Percentiles rank a stretch among this genome's conserved stretches.
phyloP scores from a whole-genome alignment of 345 rosid species.

The Corchorus olitorius region DNA sequence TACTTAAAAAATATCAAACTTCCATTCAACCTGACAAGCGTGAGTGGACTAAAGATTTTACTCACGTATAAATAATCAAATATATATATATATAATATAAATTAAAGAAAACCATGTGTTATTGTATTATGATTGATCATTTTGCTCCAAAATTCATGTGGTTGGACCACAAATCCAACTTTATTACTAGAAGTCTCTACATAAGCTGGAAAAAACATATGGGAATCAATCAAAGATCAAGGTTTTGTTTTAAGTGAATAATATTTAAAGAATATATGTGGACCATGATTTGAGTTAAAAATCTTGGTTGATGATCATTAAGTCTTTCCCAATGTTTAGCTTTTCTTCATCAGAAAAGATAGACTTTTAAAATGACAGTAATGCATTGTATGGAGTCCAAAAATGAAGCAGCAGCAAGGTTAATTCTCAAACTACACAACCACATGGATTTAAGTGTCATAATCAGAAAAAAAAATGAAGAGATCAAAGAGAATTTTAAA shows the following conservation, averaged over 20 bases:
- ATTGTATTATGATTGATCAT: not conserved
- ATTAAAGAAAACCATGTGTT: not conserved
- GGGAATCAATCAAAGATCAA: not conserved
- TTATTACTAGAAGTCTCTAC: not conserved
- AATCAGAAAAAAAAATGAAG: not conserved
- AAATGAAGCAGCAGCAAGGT: not conserved
- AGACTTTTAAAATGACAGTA: not conserved
- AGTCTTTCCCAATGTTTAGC: not conserved
- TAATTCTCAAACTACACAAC: not conserved
- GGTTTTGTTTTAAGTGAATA: not conserved
- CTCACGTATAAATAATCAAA: too few species aligned
- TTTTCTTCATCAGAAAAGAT: conserved; percentile 6
- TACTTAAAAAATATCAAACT: too few species aligned
- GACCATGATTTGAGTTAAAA: not conserved
- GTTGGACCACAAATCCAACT: not conserved
- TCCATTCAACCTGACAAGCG: too few species aligned
- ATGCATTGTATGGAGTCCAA: conserved; percentile 10
- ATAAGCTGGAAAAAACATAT: not conserved
- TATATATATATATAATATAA: too few species aligned
- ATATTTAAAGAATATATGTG: conserved; percentile 10
- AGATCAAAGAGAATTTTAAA: not conserved
- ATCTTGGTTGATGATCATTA: not conserved
- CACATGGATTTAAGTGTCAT: conserved; percentile 9
- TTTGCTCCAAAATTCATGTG: not conserved
- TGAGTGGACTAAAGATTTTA: too few species aligned